These are phyloP conservation scores for Raffaelea ambrosiae DNA, from an alignment of 2,329 filamentous ascomycete species.

Conservation along the genomic window DNA sequence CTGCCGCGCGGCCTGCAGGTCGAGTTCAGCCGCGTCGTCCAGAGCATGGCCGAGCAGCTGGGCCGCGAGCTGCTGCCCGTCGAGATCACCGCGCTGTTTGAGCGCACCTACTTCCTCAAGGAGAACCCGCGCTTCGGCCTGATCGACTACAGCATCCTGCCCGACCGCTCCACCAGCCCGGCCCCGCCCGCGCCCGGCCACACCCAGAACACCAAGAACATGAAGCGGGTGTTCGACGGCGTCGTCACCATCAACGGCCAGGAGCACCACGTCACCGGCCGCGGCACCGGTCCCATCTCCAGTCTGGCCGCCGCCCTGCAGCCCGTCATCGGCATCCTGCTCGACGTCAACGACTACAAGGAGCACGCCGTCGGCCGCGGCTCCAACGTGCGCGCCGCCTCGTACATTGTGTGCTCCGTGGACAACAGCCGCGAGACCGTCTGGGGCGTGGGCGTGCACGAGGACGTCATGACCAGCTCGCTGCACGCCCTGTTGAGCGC, in stretches of 20 bases:
- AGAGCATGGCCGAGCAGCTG: conserved; percentile 68
- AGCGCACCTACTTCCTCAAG: conserved; percentile 76
- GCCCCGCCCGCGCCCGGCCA: conserved; percentile 59
- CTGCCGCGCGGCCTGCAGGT: conserved; percentile 87
- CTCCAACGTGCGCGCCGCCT: conserved; percentile 81
- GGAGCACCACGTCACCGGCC: conserved; percentile 70
- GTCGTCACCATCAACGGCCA: conserved; percentile 73
- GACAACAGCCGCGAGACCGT: conserved; percentile 60
- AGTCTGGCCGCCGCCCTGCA: conserved; percentile 76
- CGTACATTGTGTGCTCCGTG: conserved; percentile 83
- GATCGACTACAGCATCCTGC: conserved; percentile 83
- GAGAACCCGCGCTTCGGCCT: conserved; percentile 78
- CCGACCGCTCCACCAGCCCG: conserved; percentile 72
- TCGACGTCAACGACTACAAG: conserved; percentile 92
- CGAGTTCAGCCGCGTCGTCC: conserved; percentile 82
- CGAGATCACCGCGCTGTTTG: conserved; percentile 85
- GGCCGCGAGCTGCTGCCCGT: conserved; percentile 75
- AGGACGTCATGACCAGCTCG: conserved; percentile 85
- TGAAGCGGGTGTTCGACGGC: conserved; percentile 76
- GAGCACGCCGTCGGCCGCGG: conserved; percentile 85
- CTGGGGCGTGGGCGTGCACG: conserved; percentile 87
- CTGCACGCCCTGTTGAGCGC: conserved; percentile 79
- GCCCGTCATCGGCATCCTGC: conserved; percentile 62
- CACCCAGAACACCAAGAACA: conserved; percentile 67
- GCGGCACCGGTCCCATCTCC: conserved; percentile 85